These are phyloP conservation scores for Euphorbia peplus DNA, from an alignment of 345 rosid species.

Conservation along the genomic window DNA sequence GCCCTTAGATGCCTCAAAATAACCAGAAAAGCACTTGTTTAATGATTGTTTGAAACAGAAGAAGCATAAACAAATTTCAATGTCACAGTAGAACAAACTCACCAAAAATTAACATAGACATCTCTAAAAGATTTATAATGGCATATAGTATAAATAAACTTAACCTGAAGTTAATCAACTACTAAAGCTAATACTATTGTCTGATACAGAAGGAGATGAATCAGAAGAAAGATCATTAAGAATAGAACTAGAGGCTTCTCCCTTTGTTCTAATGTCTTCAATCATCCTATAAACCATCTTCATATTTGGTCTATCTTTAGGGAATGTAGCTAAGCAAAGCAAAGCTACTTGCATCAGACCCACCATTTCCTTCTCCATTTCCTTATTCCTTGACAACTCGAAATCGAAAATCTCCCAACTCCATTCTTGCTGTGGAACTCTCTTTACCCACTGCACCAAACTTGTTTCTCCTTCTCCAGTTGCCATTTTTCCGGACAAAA, in stretches of 20 bases:
- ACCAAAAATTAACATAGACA: too few species aligned
- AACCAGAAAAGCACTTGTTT: too few species aligned
- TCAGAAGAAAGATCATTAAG: conserved; percentile 32
- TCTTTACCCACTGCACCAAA: conserved; percentile 38
- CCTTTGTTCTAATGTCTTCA: conserved; percentile 35
- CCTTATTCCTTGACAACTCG: conserved; percentile 31
- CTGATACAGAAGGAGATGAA: conserved; percentile 38
- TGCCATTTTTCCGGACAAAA: conserved; percentile 39
- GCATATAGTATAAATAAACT: too few species aligned
- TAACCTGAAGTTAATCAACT: too few species aligned
- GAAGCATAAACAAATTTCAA: too few species aligned
- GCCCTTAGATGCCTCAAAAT: too few species aligned
- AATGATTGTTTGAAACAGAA: too few species aligned
- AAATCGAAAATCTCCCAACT: conserved; percentile 43
- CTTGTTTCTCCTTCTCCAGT: conserved; percentile 35
- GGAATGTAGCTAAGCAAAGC: conserved; percentile 38
- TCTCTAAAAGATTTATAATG: too few species aligned
- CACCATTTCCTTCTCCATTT: conserved; percentile 38
- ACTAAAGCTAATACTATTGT: too few species aligned
- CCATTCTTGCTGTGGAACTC: conserved; percentile 27
- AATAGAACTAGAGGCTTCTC: conserved; percentile 13
- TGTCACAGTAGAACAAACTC: too few species aligned
- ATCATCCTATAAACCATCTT: conserved; percentile 34
- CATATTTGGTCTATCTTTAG: conserved; percentile 44
- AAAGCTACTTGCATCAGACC: conserved; percentile 41